phyloP scores from a whole-genome alignment of 371 early-diverging fungal genomes.

The Rozella allomycis region DNA sequence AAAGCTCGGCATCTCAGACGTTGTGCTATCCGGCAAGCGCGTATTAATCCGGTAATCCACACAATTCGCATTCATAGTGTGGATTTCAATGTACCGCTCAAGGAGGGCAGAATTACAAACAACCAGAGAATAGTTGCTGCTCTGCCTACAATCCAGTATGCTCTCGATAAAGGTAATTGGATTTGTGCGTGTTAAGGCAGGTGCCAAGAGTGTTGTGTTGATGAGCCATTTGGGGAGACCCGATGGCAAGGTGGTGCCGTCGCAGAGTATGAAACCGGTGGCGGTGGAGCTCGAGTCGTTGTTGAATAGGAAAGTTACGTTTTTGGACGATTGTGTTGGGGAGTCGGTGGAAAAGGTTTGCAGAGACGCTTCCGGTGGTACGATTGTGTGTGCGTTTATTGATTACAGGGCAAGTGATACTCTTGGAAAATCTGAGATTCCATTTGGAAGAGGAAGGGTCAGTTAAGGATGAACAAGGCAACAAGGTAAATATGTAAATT shows the following conservation, averaged over 20 bases:
- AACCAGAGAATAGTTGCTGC: slow-evolving; percentile 92
- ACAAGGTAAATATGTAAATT: slow-evolving; percentile 25
- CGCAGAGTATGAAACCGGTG: slow-evolving; percentile 82
- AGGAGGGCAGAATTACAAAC: slow-evolving; percentile 74
- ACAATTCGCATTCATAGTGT: too few species aligned
- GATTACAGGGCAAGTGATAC: slow-evolving; percentile 43
- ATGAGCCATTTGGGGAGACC: slow-evolving; percentile 98
- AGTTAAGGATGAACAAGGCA: slow-evolving; percentile 64
- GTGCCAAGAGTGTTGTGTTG: slow-evolving; percentile 71
- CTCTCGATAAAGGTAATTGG: slow-evolving; percentile 45
- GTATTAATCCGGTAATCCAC: slow-evolving; percentile 83
- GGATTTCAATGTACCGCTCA: slow-evolving; percentile 96
- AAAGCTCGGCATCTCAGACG: slow-evolving; percentile 40
- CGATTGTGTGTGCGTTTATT: background rate
- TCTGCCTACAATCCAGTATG: slow-evolving; percentile 82
- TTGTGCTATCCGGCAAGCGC: slow-evolving; percentile 65
- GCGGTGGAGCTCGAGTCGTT: slow-evolving; percentile 62
- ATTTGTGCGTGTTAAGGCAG: slow-evolving; percentile 12
- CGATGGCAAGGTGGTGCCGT: slow-evolving; percentile 61
- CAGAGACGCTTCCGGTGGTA: slow-evolving; percentile 43
- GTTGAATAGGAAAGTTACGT: slow-evolving; percentile 60
- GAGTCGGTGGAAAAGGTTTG: slow-evolving; percentile 60
- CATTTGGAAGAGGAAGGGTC: slow-evolving; percentile 96
- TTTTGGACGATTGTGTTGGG: slow-evolving; percentile 86
- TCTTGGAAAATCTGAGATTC: slow-evolving; percentile 95